phyloP scores from a whole-genome alignment of 164 flowering plant species.

The Annona squamosa region DNA sequence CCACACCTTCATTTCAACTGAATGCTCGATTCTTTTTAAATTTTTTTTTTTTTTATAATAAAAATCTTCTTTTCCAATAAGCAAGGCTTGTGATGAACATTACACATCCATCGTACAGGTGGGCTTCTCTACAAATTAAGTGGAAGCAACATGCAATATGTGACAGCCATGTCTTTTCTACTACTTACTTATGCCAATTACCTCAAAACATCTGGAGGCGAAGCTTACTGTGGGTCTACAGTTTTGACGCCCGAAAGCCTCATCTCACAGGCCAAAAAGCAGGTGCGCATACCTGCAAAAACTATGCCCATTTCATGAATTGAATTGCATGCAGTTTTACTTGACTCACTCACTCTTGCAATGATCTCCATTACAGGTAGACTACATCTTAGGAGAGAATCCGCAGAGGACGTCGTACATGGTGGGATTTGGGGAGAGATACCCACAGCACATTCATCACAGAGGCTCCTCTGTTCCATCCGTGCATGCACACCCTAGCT shows the following conservation, averaged over 20 bases:
- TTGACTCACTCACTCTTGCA: not conserved
- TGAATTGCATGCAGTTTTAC: not conserved
- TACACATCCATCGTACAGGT: conserved; percentile 33
- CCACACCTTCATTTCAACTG: not conserved
- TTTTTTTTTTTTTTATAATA: too few relatives aligned
- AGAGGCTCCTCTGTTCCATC: conserved; percentile 92
- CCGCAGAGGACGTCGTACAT: conserved; percentile 79
- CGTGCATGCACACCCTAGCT: conserved; percentile 41
- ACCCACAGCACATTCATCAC: conserved; percentile 76
- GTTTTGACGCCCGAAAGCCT: conserved; percentile 42
- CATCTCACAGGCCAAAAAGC: conserved; percentile 58
- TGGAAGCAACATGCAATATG: conserved; percentile 86
- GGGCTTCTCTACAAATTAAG: conserved; percentile 79
- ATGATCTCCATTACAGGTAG: conserved; percentile 29
- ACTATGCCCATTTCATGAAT: not conserved
- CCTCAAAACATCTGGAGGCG: conserved; percentile 34
- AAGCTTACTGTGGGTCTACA: conserved; percentile 42
- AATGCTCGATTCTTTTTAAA: too few relatives aligned
- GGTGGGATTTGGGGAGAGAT: conserved; percentile 81
- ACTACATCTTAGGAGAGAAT: conserved; percentile 82
- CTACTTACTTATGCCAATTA: conserved; percentile 77
- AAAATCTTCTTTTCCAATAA: not conserved
- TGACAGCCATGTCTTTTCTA: conserved; percentile 67
- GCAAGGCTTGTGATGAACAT: not conserved
- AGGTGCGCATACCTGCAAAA: conserved; percentile 14